Evolutionary conservation across 1,284 basidiomycete genomes (phyloP).

Genomic region (Tilletia setariae): DNA sequence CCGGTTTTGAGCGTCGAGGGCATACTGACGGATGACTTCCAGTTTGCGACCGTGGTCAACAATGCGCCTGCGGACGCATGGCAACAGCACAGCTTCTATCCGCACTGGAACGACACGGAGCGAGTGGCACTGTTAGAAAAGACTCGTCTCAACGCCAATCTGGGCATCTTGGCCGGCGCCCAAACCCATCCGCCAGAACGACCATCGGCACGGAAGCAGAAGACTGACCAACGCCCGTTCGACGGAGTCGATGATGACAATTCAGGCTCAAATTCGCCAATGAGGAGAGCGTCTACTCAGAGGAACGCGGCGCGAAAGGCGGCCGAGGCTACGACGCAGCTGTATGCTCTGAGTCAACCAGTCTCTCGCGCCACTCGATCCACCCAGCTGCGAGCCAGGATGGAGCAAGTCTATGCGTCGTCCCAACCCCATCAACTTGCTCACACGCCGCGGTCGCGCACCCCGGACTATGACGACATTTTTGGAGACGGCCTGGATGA

Average conservation of each 20-base stretch:
- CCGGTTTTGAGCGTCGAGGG: not conserved
- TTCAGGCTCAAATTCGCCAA: no score
- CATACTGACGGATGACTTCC: not conserved
- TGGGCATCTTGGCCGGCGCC: not conserved
- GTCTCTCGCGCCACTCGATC: not conserved
- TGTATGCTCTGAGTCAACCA: not conserved
- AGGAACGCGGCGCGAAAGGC: no score
- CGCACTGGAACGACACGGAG: constrained; percentile 1
- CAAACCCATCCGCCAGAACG: not conserved
- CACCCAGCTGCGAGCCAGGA: not conserved
- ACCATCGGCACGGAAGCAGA: no score
- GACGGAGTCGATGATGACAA: no score
- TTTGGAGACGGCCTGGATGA: not conserved
- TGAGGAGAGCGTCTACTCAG: no score
- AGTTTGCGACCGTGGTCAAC: not conserved
- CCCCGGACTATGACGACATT: not conserved
- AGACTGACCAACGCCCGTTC: no score
- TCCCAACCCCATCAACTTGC: no score
- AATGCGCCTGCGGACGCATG: not conserved
- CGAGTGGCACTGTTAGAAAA: not conserved
- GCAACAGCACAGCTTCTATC: constrained; percentile 1
- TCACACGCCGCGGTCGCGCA: no score
- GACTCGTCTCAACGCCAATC: not conserved
- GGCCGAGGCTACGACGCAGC: not conserved
- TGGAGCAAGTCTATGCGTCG: no score